Base-by-base conservation (phyloP, 2,329 filamentous ascomycete genomes). In the Westerdykella aurantiaca region DNA sequence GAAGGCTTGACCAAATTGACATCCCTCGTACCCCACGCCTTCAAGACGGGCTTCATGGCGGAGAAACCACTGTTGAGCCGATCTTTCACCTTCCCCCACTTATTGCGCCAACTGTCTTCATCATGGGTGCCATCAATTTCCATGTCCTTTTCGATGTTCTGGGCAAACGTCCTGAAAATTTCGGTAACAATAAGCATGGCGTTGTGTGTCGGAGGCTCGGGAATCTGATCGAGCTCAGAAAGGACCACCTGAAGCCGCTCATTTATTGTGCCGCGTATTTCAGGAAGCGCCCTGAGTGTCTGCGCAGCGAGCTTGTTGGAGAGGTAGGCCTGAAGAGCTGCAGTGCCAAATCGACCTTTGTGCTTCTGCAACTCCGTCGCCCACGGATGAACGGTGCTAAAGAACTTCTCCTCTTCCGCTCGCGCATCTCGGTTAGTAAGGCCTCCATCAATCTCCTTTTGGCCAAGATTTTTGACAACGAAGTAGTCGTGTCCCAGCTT, bases 401-500 rank as follows among this genome's bases (percentile, higher is more conserved):
- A 84, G 53, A 80, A 83, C 0, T 57, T 6, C 0, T 61, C 47
- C 51, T 83, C 81, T 7, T 72, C 64, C 0, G 50, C 13, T 0
- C 79, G 69, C 0, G 80, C 79, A 5, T 69, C 53, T 0, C 55
- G 42, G 43, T 81, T 73, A 1, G 69, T 68, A 0, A 77, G 58
- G 0, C 61, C 50, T 0, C 64, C 50, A 11, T 75, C 60, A 0
- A 78, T 67, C 0, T 83, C 68, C 0, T 74, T 68, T 39, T 79
- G 74, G 0, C 68, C 70, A 68, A 78, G 76, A 3, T 83, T 82
- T 1, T 84, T 79, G 0, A 83, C 86, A 0, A 90, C 87, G 7
- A 83, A 94, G 57, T 91, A 95, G 0, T 85, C 86, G n/a, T 86
- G 74, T 0, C 82, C 83, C 0, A 90, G 77, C 0, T 62, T 58